Evolutionary conservation across 768 basidiomycete genomes (phyloP).

Genomic region (Pulveroboletus sp.): DNA sequence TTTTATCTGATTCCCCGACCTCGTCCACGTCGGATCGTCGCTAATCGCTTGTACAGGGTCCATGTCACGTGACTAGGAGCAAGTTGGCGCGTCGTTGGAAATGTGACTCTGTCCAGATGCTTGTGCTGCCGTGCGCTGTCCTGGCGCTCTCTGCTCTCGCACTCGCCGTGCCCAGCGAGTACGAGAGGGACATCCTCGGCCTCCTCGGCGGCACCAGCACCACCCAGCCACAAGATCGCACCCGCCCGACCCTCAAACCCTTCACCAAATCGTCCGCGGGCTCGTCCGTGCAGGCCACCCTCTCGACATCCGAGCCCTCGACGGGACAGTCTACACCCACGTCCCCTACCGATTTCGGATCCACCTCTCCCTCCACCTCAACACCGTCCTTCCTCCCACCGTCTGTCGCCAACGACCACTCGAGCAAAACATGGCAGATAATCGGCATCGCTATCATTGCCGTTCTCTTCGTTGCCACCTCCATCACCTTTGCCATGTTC

Average conservation of each 20-base stretch:
- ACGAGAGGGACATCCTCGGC: constrained; percentile 14
- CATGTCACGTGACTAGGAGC: constrained; percentile 3
- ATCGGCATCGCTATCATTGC: constrained; percentile 64
- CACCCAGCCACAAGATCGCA: not conserved
- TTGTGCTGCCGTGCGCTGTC: not conserved
- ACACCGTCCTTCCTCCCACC: constrained; percentile 4
- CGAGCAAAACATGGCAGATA: constrained; percentile 60
- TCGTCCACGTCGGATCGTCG: not conserved
- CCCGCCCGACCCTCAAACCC: not conserved
- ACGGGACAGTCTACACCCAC: not conserved
- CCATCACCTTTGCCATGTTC: constrained; percentile 57
- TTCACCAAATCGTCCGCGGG: not conserved
- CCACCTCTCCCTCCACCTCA: constrained; percentile 3
- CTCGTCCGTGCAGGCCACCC: not conserved
- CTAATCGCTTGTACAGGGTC: not conserved
- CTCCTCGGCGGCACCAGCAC: constrained; percentile 7
- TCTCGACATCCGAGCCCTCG: not conserved
- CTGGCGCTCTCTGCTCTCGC: constrained; percentile 2
- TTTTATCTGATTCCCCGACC: constrained; percentile 39
- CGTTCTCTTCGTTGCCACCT: constrained; percentile 53
- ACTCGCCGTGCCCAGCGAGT: not conserved
- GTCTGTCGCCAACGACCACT: constrained; percentile 27
- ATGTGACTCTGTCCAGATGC: not conserved
- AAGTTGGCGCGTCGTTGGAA: not conserved
- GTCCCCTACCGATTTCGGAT: not conserved